Conservation (phyloP, 306 rosid genomes). For the Rosa rugosa region DNA sequence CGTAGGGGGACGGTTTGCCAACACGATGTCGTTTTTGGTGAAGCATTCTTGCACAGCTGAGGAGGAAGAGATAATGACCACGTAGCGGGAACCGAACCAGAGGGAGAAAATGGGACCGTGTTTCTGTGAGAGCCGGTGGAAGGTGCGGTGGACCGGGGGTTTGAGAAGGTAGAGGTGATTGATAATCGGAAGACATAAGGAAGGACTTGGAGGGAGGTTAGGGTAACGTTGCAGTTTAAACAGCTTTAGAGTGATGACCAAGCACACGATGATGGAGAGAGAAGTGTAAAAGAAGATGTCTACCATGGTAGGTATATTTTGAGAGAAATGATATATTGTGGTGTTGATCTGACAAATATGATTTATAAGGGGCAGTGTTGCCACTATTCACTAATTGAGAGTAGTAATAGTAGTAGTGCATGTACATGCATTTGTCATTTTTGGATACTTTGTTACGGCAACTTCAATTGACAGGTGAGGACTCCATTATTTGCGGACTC, state of each 20-base stretch:
- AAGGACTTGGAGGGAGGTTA: neutral
- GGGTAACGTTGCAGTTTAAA: neutral
- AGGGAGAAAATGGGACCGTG: conserved; percentile 42
- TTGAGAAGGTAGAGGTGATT: conserved; percentile 50
- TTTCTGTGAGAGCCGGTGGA: conserved; percentile 31
- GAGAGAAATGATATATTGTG: no score
- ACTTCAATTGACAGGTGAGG: no score
- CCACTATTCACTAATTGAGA: no score
- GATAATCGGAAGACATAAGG: conserved; percentile 31
- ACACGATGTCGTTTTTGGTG: conserved; percentile 47
- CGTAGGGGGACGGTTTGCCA: conserved; percentile 44
- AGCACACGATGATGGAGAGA: neutral
- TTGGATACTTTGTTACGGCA: no score
- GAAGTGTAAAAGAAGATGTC: neutral
- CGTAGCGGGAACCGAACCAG: conserved; percentile 26
- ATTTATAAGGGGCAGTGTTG: no score
- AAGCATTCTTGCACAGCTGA: conserved; percentile 48
- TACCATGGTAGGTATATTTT: neutral
- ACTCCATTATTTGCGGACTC: no score
- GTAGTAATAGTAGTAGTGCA: no score
- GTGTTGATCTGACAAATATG: no score
- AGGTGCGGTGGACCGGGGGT: conserved; percentile 33
- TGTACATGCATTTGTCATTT: no score
- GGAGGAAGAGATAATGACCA: conserved; percentile 43
- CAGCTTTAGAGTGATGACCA: neutral